A percentile compares a stretch with the other conserved stretches of the same genome.
These are phyloP conservation scores for Zasmidium angulare DNA, from an alignment of 2,329 filamentous ascomycete genomes.

Conservation along the genomic window DNA sequence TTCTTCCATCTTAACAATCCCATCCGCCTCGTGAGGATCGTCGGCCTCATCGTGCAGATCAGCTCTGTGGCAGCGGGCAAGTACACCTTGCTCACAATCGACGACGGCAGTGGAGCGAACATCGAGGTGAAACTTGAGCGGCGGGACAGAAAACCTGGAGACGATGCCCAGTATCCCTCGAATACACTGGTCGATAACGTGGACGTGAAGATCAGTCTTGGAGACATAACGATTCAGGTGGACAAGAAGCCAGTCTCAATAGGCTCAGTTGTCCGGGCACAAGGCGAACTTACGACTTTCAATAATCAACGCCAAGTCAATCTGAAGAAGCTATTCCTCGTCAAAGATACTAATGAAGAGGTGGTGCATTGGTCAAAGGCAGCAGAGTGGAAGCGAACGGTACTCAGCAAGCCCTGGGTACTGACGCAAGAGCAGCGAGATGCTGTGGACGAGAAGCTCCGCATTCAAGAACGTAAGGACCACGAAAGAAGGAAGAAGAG, in stretches of 20 bases:
- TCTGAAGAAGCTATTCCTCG: slow-evolving; percentile 51
- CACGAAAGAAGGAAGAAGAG: slow-evolving; percentile 36
- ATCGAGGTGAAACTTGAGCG: slow-evolving; percentile 57
- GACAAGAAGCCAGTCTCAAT: slow-evolving; percentile 39
- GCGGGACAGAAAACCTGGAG: slow-evolving; percentile 9
- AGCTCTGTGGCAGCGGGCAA: slow-evolving; percentile 36
- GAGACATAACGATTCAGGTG: slow-evolving; percentile 47
- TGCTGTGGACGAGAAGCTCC: slow-evolving; percentile 40
- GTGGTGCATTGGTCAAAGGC: slow-evolving; percentile 54
- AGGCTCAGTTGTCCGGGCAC: slow-evolving; percentile 56
- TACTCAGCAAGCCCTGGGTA: slow-evolving; percentile 56
- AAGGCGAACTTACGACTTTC: slow-evolving; percentile 56
- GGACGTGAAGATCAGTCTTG: slow-evolving; percentile 36
- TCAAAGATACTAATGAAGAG: slow-evolving; percentile 57
- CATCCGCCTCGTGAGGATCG: slow-evolving; percentile 48
- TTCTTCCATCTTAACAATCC: slow-evolving; percentile 58
- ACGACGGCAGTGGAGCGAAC: slow-evolving; percentile 61
- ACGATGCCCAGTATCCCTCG: slow-evolving; percentile 28
- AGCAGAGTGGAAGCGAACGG: slow-evolving; percentile 48
- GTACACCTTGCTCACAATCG: slow-evolving; percentile 54
- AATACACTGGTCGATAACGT: slow-evolving; percentile 42
- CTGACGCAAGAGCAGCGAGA: slow-evolving; percentile 46
- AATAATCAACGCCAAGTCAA: slow-evolving; percentile 53
- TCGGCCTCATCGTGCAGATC: slow-evolving; percentile 47
- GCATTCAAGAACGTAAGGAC: slow-evolving; percentile 37